These are phyloP conservation scores for Pelargonium citronellum DNA, from an alignment of 441 rosid genomes.

Conservation along the genomic window DNA sequence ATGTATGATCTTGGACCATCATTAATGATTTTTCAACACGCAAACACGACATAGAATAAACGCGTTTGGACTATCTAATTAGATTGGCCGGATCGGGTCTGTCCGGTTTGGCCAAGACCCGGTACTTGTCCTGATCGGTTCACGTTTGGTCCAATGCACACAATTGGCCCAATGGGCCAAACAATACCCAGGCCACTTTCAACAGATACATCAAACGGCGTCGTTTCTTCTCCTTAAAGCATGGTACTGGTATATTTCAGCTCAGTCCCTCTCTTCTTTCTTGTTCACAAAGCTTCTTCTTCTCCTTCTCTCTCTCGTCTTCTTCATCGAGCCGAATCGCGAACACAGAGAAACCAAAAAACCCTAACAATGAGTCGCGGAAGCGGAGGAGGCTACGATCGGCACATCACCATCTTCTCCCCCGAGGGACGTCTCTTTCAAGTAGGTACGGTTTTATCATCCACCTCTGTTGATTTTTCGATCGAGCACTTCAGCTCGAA, in stretches of 20 bases:
- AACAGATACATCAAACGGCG: background rate
- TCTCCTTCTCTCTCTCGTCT: background rate
- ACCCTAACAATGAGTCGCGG: slow-evolving; percentile 73
- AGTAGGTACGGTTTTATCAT: slow-evolving; percentile 46
- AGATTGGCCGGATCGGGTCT: background rate
- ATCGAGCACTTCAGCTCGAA: background rate
- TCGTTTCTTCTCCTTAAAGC: background rate
- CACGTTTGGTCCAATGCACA: no score
- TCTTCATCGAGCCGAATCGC: background rate
- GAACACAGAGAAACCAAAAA: background rate
- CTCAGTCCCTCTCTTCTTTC: background rate
- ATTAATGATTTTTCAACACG: no score
- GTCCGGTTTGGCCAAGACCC: background rate
- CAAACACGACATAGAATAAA: no score
- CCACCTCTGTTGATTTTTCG: background rate
- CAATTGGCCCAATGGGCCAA: background rate
- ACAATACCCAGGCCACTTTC: background rate
- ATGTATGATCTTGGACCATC: no score
- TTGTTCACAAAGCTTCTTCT: slow-evolving; percentile 4
- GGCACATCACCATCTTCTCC: slow-evolving; percentile 95
- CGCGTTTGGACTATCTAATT: no score
- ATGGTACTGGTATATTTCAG: background rate
- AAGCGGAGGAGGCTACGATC: slow-evolving; percentile 96
- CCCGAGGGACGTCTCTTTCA: slow-evolving; percentile 99
- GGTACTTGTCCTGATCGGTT: no score